Evolutionary conservation across 2,329 filamentous ascomycete genomes (phyloP).

Genomic region (Escovopsis sp.): DNA sequence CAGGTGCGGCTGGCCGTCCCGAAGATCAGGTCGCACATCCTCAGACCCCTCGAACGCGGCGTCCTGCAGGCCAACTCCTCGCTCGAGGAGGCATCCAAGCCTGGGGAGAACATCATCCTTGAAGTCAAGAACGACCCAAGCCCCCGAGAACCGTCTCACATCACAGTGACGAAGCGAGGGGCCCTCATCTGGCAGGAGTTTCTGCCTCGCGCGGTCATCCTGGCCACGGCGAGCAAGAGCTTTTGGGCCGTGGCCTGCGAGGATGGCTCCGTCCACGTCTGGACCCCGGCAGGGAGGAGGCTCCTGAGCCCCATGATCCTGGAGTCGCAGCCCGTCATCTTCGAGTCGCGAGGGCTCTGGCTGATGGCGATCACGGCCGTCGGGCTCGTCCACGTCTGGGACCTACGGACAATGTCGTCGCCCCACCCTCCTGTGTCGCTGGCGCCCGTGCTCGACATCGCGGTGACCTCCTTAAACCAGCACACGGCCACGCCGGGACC

Average conservation of each 20-base stretch:
- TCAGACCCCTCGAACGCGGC: slow-evolving; percentile 63
- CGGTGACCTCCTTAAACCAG: slow-evolving; percentile 60
- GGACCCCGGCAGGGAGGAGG: slow-evolving; percentile 82
- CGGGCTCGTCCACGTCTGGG: slow-evolving; percentile 87
- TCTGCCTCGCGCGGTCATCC: slow-evolving; percentile 69
- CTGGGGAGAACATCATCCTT: slow-evolving; percentile 58
- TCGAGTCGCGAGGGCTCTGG: slow-evolving; percentile 83
- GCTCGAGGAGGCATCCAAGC: slow-evolving; percentile 45
- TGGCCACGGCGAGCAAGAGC: slow-evolving; percentile 76
- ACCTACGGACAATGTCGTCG: slow-evolving; percentile 65
- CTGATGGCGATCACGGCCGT: slow-evolving; percentile 77
- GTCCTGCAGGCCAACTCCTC: slow-evolving; percentile 36
- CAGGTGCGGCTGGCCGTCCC: slow-evolving; percentile 80
- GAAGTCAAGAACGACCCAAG: slow-evolving; percentile 75
- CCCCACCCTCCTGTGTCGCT: slow-evolving; percentile 84
- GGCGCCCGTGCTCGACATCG: slow-evolving; percentile 76
- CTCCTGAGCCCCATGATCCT: slow-evolving; percentile 72
- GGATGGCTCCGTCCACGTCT: slow-evolving; percentile 77
- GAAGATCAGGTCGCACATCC: slow-evolving; percentile 66
- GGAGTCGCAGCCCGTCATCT: slow-evolving; percentile 84
- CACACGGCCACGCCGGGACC: slow-evolving; percentile 64
- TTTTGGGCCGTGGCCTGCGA: slow-evolving; percentile 93
- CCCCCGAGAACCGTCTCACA: slow-evolving; percentile 66
- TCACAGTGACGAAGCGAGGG: slow-evolving; percentile 69
- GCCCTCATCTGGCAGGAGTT: slow-evolving; percentile 87